phyloP scores from a whole-genome alignment of 1,284 basidiomycete species.

The Malassezia vespertilionis region DNA sequence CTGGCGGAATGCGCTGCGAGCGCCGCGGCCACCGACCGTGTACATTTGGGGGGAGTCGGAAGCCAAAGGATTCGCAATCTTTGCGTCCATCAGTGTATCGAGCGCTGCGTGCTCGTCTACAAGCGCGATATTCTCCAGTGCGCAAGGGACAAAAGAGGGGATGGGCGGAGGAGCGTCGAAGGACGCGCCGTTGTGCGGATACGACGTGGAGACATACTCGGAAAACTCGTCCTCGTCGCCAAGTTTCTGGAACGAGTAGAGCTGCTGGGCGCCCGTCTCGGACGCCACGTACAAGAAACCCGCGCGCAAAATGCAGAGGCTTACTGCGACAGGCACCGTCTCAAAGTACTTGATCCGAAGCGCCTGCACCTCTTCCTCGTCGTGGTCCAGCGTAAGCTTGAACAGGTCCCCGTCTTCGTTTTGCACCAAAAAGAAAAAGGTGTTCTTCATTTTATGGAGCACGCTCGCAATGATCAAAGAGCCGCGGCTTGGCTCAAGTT shows the following conservation, averaged over 20 bases:
- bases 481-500: conserved; percentile 26
- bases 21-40: conserved; percentile 37
- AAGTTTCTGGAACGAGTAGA: conserved; percentile 47
- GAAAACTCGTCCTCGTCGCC: conserved; percentile 44
- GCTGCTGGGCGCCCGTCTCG: conserved; percentile 33
- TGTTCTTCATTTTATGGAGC: conserved; percentile 44
- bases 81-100: conserved; percentile 42
- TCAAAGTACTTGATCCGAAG: conserved; percentile 47
- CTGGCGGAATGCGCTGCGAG: conserved; percentile 42
- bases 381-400: conserved; percentile 46
- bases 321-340: conserved; percentile 40
- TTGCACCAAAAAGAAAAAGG: conserved; percentile 45
- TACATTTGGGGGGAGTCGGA: conserved; percentile 45
- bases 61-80: conserved; percentile 30
- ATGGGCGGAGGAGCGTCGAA: conserved; percentile 18
- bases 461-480: conserved; percentile 41
- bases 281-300: conserved; percentile 45
- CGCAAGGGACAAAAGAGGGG: conserved; percentile 36
- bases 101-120: conserved; percentile 38
- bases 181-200: conserved; percentile 26
- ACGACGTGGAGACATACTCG: conserved; percentile 33
- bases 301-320: conserved; percentile 38
- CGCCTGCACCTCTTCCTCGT: conserved; percentile 38
- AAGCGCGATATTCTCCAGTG: conserved; percentile 38
- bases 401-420: conserved; percentile 45